Evolutionary conservation across 768 basidiomycete genomes (phyloP).

Genomic region (Hericium erinaceus): DNA sequence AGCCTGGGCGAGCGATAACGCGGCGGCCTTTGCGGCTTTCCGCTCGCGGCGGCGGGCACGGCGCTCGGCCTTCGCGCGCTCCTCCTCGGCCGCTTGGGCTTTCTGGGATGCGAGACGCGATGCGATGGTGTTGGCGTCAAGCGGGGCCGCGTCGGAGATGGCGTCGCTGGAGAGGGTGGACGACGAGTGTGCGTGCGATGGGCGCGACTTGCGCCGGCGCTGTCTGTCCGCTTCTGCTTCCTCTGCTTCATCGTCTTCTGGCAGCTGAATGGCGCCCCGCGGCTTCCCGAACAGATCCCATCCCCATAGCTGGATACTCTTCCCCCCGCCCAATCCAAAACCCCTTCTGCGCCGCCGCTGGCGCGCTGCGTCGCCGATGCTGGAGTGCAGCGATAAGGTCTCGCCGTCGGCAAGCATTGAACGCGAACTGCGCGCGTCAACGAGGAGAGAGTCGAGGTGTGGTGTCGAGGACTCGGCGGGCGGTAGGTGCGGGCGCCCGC

Average conservation of each 20-base stretch:
- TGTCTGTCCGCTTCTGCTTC: neutral
- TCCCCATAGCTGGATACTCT: conserved; percentile 51
- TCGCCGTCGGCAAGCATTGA: conserved; percentile 38
- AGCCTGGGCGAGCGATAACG: conserved; percentile 21
- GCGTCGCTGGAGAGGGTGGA: conserved; percentile 33
- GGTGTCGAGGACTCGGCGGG: conserved; percentile 22
- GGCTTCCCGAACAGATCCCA: conserved; percentile 58
- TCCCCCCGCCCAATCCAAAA: conserved; percentile 16
- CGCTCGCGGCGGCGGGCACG: conserved; percentile 36
- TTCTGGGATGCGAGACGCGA: conserved; percentile 26
- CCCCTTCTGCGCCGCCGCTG: conserved; percentile 15
- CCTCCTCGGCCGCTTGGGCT: conserved; percentile 27
- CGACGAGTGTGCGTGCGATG: conserved; percentile 9
- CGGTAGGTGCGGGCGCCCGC: neutral
- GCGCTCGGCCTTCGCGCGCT: conserved; percentile 36
- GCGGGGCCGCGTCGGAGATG: conserved; percentile 62
- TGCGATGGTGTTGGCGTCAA: conserved; percentile 49
- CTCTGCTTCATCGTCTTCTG: conserved; percentile 35
- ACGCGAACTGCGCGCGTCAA: conserved; percentile 33
- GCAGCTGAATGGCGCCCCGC: conserved; percentile 40
- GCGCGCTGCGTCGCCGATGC: conserved; percentile 31
- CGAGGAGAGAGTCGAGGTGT: conserved; percentile 44
- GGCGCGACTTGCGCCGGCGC: neutral
- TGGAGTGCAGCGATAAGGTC: conserved; percentile 58
- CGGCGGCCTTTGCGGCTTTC: conserved; percentile 30